Base-by-base conservation (phyloP, 23 red algal species). In the Gracilaria domingensis region DNA sequence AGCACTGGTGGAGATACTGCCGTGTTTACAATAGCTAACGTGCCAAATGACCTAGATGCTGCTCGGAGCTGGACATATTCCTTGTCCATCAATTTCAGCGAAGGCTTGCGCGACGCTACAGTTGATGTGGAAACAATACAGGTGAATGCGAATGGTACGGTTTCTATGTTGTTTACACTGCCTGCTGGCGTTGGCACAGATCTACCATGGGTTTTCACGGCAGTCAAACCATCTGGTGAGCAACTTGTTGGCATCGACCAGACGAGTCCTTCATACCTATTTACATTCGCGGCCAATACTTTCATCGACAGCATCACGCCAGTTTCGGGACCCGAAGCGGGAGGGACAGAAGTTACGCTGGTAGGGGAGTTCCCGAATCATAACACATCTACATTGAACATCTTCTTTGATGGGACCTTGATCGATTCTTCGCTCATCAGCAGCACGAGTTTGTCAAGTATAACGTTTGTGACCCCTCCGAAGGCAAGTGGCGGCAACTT, bases 241-340 rank as follows among this genome's bases (percentile, higher is more conserved):
- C 54, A 38, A 42, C 36, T 61, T 21, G 12, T 60, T 28, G 88
- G 54, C 13, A 57, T 81, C 23, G 83, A 86, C 47, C 61, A 54
- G 42, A 86, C 83, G 12, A 86, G 47, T 53, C 83, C 83, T 54
- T 35, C 83, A 13, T 86, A 73, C 39, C 66, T 86, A 48, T 86
- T 86, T 74, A 75, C 83, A 49, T 86, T 86, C 75, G 83, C 53
- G 5, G 13, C 7, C 8, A 38, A 48, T 25, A 25, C 25, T 17
- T n/a, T 93, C 25, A 66, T 62, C 34, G 80, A 75, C 39, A 75
- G 69, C 35, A 93, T 93, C 42, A 57, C 53, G n/a, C 89, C 89
- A 37, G 30, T 38, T 48, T 74, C 80, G 11, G 89, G 76, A 14
- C 79, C 89, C 16, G 79, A 82, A 50, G 76, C 39, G 17, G 89